Percentiles rank a stretch among this genome's conserved stretches.
These are phyloP conservation scores for Coleophoma crateriformis DNA, from an alignment of 2,329 filamentous ascomycete genomes.

Conservation along the genomic window DNA sequence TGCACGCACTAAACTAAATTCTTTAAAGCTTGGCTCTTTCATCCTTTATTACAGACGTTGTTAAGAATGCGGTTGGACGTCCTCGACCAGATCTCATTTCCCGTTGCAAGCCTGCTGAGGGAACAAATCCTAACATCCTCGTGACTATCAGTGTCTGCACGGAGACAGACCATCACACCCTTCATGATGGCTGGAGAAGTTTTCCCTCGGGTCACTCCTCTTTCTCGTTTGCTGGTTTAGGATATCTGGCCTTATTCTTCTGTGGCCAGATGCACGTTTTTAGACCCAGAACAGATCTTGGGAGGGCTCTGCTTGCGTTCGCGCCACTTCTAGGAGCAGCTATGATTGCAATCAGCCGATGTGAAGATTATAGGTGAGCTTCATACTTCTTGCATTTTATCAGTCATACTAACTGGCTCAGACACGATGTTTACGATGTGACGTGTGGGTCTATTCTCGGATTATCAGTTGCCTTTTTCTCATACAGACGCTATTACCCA, in stretches of 20 bases:
- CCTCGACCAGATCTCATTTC: constrained; percentile 79
- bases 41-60: constrained; percentile 77
- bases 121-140: constrained; percentile 42
- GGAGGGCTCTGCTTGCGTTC: constrained; percentile 51
- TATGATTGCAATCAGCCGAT: constrained; percentile 64
- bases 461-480: constrained; percentile 56
- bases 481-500: constrained; percentile 61
- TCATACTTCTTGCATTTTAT: background rate
- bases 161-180: constrained; percentile 57
- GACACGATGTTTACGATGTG: constrained; percentile 66
- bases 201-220: constrained; percentile 79
- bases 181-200: constrained; percentile 80
- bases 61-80: constrained; percentile 74
- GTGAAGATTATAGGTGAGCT: constrained; percentile 55
- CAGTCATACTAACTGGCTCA: constrained; percentile 4
- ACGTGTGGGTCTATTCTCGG: constrained; percentile 56
- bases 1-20: background rate
- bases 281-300: constrained; percentile 38
- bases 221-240: constrained; percentile 74
- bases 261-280: constrained; percentile 61
- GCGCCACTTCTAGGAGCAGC: constrained; percentile 54
- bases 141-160: constrained; percentile 70
- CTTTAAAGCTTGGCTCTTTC: constrained; percentile 56
- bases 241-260: constrained; percentile 66
- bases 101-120: constrained; percentile 67